Base-by-base conservation (phyloP, 2,329 filamentous ascomycete genomes). In the Penicillium vulpinum region DNA sequence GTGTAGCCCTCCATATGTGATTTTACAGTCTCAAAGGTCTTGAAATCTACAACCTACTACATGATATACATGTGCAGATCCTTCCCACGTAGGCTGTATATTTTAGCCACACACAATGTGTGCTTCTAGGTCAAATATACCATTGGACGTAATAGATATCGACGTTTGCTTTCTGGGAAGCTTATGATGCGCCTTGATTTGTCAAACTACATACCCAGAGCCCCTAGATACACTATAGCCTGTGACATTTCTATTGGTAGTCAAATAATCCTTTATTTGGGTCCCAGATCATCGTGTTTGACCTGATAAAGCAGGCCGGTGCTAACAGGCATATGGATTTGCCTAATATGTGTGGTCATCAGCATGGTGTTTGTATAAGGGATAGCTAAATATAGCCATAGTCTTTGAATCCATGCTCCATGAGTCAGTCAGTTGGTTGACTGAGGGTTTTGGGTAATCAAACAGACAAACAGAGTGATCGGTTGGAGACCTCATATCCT, bases 1-100 rank as follows among this genome's bases (percentile, higher is more conserved):
- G 65, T 68, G 15, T 61, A 64, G 65, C 58, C 56, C 60, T 67
- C 50, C 51, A 66, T 53, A 55, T 55, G 47, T 55, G 53, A 54
- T 33, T 54, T 48, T 21, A 40, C 16, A 15, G 31, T 22, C 26
- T 29, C 9, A 3, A 45, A 33, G 39, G 47, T 39, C 46, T 35
- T 60, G 31, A 33, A 55, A 41, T 36, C 60, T 48, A 51, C 29
- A 44, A 53, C 49, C 54, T 57, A 54, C 54, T 57, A 54, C 55
- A 60, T 56, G 40, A n/a, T 47, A 22, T 13, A 24, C 29, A 21
- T 39, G 11, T 5, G 22, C 16, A 33, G 3, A 50, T 43, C 28
- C 35, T n/a, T 41, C 8, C 5, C 13, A 31, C 16, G 7, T 46
- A 31, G 28, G 33, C 6, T 10, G 6, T 52, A 36, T 3, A 46